These are phyloP conservation scores for Talaromyces sp. DNA, from an alignment of 2,329 filamentous ascomycete genomes.

Conservation along the genomic window DNA sequence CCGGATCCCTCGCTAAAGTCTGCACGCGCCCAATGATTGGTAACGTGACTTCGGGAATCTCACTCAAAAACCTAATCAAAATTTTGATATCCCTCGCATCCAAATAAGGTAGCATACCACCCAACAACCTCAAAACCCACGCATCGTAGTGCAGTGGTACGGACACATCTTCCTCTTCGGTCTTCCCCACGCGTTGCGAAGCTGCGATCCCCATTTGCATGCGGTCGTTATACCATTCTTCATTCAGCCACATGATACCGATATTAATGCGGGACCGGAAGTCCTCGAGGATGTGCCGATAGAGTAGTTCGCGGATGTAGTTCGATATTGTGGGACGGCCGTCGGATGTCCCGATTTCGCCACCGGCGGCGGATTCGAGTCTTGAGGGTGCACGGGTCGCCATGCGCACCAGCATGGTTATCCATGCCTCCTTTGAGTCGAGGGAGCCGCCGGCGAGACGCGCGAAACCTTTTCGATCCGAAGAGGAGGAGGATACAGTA, in stretches of 20 bases:
- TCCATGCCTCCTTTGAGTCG: conserved; percentile 79
- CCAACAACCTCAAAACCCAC: conserved; percentile 76
- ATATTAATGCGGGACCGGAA: conserved; percentile 86
- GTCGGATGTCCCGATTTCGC: conserved; percentile 26
- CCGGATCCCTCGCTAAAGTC: conserved; percentile 60
- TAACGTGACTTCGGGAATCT: conserved; percentile 75
- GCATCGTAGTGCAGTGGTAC: conserved; percentile 64
- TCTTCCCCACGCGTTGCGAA: conserved; percentile 38
- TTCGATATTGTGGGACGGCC: conserved; percentile 47
- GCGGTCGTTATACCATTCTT: conserved; percentile 95
- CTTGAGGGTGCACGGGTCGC: conserved; percentile 74
- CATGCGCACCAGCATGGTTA: conserved; percentile 78
- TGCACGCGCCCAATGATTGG: conserved; percentile 69
- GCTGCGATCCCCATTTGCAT: conserved; percentile 50
- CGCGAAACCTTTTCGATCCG: conserved; percentile 61
- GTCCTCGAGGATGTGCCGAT: conserved; percentile 83
- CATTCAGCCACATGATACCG: conserved; percentile 88
- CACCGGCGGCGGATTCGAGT: conserved; percentile 52
- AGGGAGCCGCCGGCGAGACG: conserved; percentile 79
- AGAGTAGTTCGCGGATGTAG: conserved; percentile 74
- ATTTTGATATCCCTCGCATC: conserved; percentile 79
- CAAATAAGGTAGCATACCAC: conserved; percentile 86
- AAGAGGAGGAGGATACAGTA: neutral
- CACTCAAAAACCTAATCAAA: conserved; percentile 83
- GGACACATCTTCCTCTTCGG: conserved; percentile 50